phyloP scores from a whole-genome alignment of 495 filamentous ascomycete genomes.

The Lineolata rhizophorae region DNA sequence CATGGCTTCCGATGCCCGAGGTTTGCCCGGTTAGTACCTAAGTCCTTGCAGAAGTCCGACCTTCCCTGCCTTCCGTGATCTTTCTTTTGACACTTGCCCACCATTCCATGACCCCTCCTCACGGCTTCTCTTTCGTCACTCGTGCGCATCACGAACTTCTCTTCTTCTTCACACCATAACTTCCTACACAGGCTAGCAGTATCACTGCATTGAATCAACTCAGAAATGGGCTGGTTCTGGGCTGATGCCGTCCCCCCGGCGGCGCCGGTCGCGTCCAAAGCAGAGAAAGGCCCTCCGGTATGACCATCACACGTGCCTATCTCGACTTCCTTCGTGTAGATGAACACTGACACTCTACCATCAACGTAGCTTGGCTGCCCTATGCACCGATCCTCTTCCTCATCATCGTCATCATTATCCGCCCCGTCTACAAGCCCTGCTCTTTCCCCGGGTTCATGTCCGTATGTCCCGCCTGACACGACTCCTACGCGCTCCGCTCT shows the following conservation, averaged over 20 bases:
- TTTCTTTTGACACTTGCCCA: too few relatives aligned
- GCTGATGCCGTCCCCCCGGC: conserved; percentile 39
- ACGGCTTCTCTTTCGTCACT: too few relatives aligned
- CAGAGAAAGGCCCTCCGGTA: conserved; percentile 43
- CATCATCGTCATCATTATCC: conserved; percentile 24
- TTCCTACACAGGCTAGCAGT: too few relatives aligned
- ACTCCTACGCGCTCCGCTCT: conserved; percentile 27
- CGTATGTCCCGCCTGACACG: conserved; percentile 19
- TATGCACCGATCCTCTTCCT: conserved; percentile 49
- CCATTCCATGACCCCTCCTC: too few relatives aligned
- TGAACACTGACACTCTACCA: conserved; percentile 12
- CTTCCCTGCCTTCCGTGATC: too few relatives aligned
- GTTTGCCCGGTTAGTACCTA: too few relatives aligned
- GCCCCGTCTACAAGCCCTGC: conserved; percentile 15
- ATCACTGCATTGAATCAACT: too few relatives aligned
- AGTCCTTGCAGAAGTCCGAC: too few relatives aligned
- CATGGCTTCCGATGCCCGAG: too few relatives aligned
- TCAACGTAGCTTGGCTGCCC: conserved; percentile 58
- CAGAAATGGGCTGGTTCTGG: conserved; percentile 99
- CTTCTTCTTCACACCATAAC: not conserved
- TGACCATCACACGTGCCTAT: conserved; percentile 15
- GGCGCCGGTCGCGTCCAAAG: conserved; percentile 21
- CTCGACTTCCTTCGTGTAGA: conserved; percentile 1
- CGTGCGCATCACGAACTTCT: too few relatives aligned
- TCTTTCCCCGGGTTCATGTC: conserved; percentile 25